phyloP scores from a whole-genome alignment of 108 stramenopile species.

The Conticribra guillardii region DNA sequence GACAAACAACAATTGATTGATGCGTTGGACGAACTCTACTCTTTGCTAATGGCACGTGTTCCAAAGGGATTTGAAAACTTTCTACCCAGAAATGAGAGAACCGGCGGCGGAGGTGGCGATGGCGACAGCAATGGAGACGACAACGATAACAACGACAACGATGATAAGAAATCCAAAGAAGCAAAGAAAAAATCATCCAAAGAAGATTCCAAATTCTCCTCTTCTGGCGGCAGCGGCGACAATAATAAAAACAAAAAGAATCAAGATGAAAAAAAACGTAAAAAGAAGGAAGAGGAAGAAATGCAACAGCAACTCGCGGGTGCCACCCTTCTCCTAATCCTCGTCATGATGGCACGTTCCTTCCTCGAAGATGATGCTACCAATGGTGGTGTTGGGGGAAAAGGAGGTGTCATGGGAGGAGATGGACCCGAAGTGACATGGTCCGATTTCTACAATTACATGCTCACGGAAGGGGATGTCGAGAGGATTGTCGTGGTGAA shows the following conservation, averaged over 20 bases:
- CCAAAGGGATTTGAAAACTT: conserved; percentile 90
- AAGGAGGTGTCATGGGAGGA: conserved; percentile 24
- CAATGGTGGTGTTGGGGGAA: neutral
- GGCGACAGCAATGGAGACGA: neutral
- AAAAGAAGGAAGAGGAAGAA: conserved; percentile 53
- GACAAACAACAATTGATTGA: conserved; percentile 9
- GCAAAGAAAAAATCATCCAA: conserved; percentile 6
- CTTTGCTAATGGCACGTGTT: conserved; percentile 49
- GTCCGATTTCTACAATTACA: conserved; percentile 84
- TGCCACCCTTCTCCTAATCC: conserved; percentile 48
- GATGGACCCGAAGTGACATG: conserved; percentile 88
- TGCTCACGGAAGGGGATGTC: conserved; percentile 86
- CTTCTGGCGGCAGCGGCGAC: conserved; percentile 37
- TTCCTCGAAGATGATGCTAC: conserved; percentile 59
- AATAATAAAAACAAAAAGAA: conserved; percentile 39
- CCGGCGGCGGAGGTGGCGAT: conserved; percentile 6
- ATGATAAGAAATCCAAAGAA: conserved; percentile 23
- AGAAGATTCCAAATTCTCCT: neutral
- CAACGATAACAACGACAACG: conserved; percentile 17
- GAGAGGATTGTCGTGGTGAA: conserved; percentile 93
- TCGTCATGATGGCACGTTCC: conserved; percentile 62
- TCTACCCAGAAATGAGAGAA: conserved; percentile 68
- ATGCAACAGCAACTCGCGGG: conserved; percentile 70
- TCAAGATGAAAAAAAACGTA: conserved; percentile 43
- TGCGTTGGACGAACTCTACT: conserved; percentile 16